These are phyloP conservation scores for Tillandsia fasciculata DNA, from an alignment of 176 grass and related monocot genomes.

Conservation along the genomic window DNA sequence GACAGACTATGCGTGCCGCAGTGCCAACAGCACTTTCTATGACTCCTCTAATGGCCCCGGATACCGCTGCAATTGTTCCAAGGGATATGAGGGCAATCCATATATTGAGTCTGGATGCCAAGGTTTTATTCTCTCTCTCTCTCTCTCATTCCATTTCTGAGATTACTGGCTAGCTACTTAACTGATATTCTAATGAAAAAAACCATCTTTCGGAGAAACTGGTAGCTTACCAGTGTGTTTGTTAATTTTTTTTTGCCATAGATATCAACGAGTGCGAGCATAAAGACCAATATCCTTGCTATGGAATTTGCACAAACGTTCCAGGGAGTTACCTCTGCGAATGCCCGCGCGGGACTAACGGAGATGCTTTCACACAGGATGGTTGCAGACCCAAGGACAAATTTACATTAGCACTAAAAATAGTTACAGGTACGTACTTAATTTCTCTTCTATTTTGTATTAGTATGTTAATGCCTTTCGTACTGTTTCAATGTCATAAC, in stretches of 20 bases:
- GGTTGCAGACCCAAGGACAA: slow-evolving; percentile 43
- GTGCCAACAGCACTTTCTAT: slow-evolving; percentile 4
- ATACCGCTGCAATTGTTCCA: slow-evolving; percentile 40
- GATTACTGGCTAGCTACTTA: background rate
- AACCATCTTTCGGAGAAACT: background rate
- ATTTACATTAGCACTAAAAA: slow-evolving; percentile 39
- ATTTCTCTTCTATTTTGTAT: background rate
- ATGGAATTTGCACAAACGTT: slow-evolving; percentile 32
- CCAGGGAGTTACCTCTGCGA: slow-evolving; percentile 15
- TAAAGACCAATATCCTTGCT: slow-evolving; percentile 18
- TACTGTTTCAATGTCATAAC: too few species aligned
- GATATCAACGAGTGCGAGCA: slow-evolving; percentile 56
- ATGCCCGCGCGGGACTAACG: slow-evolving; percentile 31
- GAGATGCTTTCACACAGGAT: slow-evolving; percentile 8
- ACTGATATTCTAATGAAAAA: background rate
- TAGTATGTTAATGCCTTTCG: background rate
- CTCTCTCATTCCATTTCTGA: background rate
- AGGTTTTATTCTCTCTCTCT: slow-evolving; percentile 14
- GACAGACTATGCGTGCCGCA: slow-evolving; percentile 37
- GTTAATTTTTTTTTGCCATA: background rate
- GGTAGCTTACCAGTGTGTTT: background rate
- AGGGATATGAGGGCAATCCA: slow-evolving; percentile 46
- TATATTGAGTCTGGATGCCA: slow-evolving; percentile 46
- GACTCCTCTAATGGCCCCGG: slow-evolving; percentile 20
- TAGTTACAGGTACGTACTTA: slow-evolving; percentile 38